Base-by-base conservation (phyloP, 768 basidiomycete species). In the Boletus speciosus region DNA sequence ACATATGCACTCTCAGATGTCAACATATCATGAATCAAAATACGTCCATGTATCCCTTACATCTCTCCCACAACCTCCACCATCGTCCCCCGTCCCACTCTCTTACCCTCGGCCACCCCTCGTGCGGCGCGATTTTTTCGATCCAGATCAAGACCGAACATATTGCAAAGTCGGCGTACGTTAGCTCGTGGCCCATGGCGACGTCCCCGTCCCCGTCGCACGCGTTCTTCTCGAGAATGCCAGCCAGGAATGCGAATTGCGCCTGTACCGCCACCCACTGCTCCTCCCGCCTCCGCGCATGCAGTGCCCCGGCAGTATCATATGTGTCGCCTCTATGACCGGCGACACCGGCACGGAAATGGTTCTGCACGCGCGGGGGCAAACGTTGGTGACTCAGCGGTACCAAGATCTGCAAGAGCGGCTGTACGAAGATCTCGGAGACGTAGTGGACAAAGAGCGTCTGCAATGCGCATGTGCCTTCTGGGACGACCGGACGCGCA, bases 81-180 rank as follows among this genome's bases (percentile, higher is more conserved):
- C 88, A 90, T 40, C 87, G 67, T 4, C 88, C 86, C 4, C 74
- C 76, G 61, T 86, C 83, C 87, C 87, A 90, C 27, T 79, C 76
- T 47, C 81, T 71, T n/a, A 90, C 77, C 49, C 82, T 72, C 23
- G 76, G 72, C 88, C 88, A 90, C 14, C 84, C 85, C 57, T 89
- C 85, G 52, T 85, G 82, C n/a, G 84, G 78, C 4, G 85, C 80
- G 64, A 89, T 81, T 45, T 80, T 75, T 65, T 88, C 82, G 39
- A 89, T 83, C 86, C 86, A 90, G 43, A 89, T 78, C 39, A 90
- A 69, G 16, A 86, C 78, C 0, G 88, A 81, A 59, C 85, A 87
- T 21, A 90, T 69, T 5, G 85, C 82, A 63, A 90, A 89, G 60
- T 90, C 88, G 2, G 85, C 85, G 59, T 88, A 88, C 10, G 80